These are phyloP conservation scores for Lanmaoa pseudosensibilis DNA, from an alignment of 768 basidiomycete genomes.

Conservation along the genomic window DNA sequence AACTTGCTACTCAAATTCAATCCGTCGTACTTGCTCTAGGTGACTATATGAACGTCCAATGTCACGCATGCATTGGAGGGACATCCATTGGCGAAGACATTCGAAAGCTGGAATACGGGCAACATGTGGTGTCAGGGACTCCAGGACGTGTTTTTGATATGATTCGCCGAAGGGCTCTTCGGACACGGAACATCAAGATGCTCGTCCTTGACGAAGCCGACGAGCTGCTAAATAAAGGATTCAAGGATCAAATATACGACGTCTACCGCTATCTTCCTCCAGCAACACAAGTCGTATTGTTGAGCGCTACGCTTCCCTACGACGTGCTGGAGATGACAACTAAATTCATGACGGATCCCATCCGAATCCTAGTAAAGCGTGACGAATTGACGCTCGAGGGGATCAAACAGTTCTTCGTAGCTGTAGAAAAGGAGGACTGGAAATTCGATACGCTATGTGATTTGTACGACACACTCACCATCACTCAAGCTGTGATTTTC, in stretches of 20 bases:
- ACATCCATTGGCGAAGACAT: conserved; percentile 98
- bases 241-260: conserved; percentile 99
- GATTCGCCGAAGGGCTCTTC: conserved; percentile 91
- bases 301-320: conserved; percentile 94
- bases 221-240: conserved; percentile 94
- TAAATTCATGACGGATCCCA: conserved; percentile 99
- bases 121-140: conserved; percentile 96
- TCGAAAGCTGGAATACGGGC: conserved; percentile 93
- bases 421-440: conserved; percentile 99
- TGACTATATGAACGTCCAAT: conserved; percentile 99
- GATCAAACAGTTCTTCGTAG: conserved; percentile 96
- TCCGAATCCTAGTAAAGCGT: conserved; percentile 98
- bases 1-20: conserved; percentile 98
- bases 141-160: conserved; percentile 99
- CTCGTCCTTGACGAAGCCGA: conserved; percentile 93
- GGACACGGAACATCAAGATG: conserved; percentile 98
- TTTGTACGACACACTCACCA: conserved; percentile 96
- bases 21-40: conserved; percentile 94
- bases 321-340: conserved; percentile 99
- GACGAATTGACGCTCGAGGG: conserved; percentile 97
- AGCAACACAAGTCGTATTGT: conserved; percentile 93
- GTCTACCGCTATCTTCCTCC: conserved; percentile 97
- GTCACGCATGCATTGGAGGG: conserved; percentile 97
- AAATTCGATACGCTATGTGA: conserved; percentile 98
- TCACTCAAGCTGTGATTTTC: conserved; percentile 99